A percentile compares a stretch with the other conserved stretches of the same genome.
phyloP scores from a whole-genome alignment of 805 yeast genomes.

The Candida hungchunana region DNA sequence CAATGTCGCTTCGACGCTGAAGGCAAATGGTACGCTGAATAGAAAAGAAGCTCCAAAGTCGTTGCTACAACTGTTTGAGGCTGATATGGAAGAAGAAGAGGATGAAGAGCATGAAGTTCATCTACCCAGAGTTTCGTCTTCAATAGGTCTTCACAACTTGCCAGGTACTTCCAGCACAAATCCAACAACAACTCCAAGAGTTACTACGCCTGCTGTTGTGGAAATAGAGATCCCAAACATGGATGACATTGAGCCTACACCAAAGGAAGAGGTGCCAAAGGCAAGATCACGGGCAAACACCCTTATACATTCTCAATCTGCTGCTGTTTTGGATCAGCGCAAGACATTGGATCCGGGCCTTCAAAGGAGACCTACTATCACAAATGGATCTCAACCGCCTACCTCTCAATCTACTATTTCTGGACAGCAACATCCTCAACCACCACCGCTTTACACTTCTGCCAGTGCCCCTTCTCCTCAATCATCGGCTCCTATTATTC shows the following conservation, averaged over 20 bases:
- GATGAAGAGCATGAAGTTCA: slow-evolving; percentile 9
- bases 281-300: slow-evolving; percentile 31
- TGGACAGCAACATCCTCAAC: not conserved
- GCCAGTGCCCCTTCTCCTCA: slow-evolving; percentile 1
- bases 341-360: slow-evolving; percentile 19
- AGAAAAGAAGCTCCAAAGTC: slow-evolving; percentile 66
- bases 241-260: slow-evolving; percentile 35
- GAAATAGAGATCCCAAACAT: slow-evolving; percentile 69
- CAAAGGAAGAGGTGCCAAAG: slow-evolving; percentile 16
- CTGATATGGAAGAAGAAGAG: slow-evolving; percentile 28
- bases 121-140: slow-evolving; percentile 21
- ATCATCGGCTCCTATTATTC: slow-evolving; percentile 3
- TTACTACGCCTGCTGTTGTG: slow-evolving; percentile 56
- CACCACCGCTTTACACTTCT: not conserved
- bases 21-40: slow-evolving; percentile 26
- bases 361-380: slow-evolving; percentile 24
- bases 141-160: slow-evolving; percentile 17
- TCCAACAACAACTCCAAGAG: slow-evolving; percentile 25
- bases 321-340: slow-evolving; percentile 19
- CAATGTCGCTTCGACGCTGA: slow-evolving; percentile 24
- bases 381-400: too few species aligned
- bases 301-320: slow-evolving; percentile 20
- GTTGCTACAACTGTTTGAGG: slow-evolving; percentile 64
- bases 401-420: not conserved
- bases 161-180: slow-evolving; percentile 11